Conservation (phyloP, 1,284 basidiomycete genomes). For the Peniophora sp. region DNA sequence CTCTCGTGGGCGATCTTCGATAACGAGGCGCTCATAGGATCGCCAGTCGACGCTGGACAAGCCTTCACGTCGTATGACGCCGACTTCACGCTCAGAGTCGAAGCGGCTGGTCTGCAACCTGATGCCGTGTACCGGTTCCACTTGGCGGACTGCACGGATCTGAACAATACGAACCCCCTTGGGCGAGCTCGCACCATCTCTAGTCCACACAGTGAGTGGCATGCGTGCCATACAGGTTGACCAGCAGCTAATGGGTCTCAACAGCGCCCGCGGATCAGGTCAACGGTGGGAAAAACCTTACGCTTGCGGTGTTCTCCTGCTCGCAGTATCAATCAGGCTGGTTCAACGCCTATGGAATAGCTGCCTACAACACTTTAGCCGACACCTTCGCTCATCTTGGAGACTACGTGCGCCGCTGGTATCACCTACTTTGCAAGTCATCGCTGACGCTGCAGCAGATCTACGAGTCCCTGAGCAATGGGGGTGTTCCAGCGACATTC, state of each 20-base stretch:
- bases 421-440: too few species aligned
- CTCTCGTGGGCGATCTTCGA: conserved; percentile 43
- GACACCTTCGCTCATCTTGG: conserved; percentile 60
- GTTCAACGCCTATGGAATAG: conserved; percentile 63
- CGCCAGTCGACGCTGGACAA: conserved; percentile 36
- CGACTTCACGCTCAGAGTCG: conserved; percentile 60
- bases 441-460: conserved; percentile 25
- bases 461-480: conserved; percentile 41
- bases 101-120: conserved; percentile 42
- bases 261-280: conserved; percentile 41
- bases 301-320: conserved; percentile 54
- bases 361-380: conserved; percentile 46
- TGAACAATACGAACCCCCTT: conserved; percentile 34
- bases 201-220: conserved; percentile 33
- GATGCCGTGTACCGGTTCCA: conserved; percentile 56
- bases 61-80: conserved; percentile 59
- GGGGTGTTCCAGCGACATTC: conserved; percentile 23
- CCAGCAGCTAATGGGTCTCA: not conserved
- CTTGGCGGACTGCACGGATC: conserved; percentile 51
- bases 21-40: conserved; percentile 28
- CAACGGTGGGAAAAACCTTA: conserved; percentile 47
- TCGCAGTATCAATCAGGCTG: conserved; percentile 52
- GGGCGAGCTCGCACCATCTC: conserved; percentile 45
- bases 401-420: conserved; percentile 42
- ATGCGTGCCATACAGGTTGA: too few species aligned